These are phyloP conservation scores for Herpetomonas tarakana DNA, from an alignment of 208 protist genomes.

Conservation along the genomic window DNA sequence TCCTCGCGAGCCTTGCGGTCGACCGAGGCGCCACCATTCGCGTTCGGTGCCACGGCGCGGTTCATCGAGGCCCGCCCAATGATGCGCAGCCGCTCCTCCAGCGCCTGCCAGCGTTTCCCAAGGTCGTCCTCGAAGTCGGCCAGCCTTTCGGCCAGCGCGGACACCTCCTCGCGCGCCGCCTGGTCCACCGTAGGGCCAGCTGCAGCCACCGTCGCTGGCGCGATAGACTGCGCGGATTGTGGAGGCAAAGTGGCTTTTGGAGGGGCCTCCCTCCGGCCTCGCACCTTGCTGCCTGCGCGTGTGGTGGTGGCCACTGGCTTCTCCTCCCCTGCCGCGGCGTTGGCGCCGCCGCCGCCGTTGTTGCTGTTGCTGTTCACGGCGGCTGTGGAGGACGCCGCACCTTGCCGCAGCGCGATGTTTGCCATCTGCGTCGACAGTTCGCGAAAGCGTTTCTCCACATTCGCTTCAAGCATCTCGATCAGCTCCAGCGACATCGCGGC, in stretches of 20 bases:
- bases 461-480: conserved; percentile 55
- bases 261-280: too few species aligned
- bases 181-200: conserved; percentile 19
- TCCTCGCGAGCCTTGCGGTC: conserved; percentile 88
- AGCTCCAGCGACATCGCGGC: conserved; percentile 60
- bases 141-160: conserved; percentile 39
- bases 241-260: too few species aligned
- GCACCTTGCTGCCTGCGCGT: background rate
- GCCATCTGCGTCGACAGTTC: conserved; percentile 48
- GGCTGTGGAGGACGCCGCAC: conserved; percentile 4
- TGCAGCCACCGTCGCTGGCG: background rate
- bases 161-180: conserved; percentile 48
- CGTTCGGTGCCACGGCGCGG: conserved; percentile 17
- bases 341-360: background rate
- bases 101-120: conserved; percentile 61
- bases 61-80: conserved; percentile 75
- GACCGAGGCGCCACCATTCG: conserved; percentile 22
- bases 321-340: background rate
- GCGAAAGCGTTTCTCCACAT: conserved; percentile 64
- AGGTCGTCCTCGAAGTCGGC: conserved; percentile 78
- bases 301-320: background rate
- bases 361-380: conserved; percentile 1
- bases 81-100: conserved; percentile 85
- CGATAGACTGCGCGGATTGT: conserved; percentile 2
- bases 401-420: conserved; percentile 32